Base-by-base conservation (phyloP, 805 yeast genomes). In the Barnettozyma californica region DNA sequence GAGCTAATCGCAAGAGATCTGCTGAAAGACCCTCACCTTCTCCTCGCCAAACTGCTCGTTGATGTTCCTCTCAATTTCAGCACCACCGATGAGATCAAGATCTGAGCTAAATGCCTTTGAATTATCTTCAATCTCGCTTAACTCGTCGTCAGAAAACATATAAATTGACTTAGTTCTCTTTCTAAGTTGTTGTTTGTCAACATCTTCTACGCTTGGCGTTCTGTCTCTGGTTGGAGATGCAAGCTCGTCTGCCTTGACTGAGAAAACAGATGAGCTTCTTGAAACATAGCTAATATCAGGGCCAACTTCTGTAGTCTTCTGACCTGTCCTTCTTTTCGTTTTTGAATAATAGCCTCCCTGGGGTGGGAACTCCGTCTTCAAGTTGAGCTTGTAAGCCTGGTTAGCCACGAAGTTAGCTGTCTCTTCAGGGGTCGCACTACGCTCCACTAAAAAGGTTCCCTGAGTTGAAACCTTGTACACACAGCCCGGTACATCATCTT, bases 391-490 rank as follows among this genome's bases (percentile, higher is more conserved):
- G 14, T 26, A 27, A 3, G 27, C 21, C n/a, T 36, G 19, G 25
- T 13, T 29, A 10, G 26, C n/a, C 23, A 39, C 35, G 33, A 43
- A 44, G 9, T 20, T 26, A 13, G 29, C 19, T 11, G 45, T 36
- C 19, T 47, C 50, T 21, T 47, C 38, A 2, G 18, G 25, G 20
- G 47, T 36, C 4, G 49, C 52, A 16, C 44, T 46, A 14, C 56
- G 52, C 44, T 48, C 19, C 10, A 55, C 39, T 39, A 31, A 41
- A n/a, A 56, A 54, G 8, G 56, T 53, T 9, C 51, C 51, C 10
- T 51, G 49, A 2, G 52, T 19, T 20, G 44, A 52, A 8, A 54
- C 57, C 21, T 45, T 25, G 47, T 33, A 43, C 20, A 48, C 18
- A 40, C 34, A 7, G 52, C 50, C 29, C 31, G 35, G 20, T 49